Base-by-base conservation (phyloP, 2,329 filamentous ascomycete species). In the Aspergillus intermedius region DNA sequence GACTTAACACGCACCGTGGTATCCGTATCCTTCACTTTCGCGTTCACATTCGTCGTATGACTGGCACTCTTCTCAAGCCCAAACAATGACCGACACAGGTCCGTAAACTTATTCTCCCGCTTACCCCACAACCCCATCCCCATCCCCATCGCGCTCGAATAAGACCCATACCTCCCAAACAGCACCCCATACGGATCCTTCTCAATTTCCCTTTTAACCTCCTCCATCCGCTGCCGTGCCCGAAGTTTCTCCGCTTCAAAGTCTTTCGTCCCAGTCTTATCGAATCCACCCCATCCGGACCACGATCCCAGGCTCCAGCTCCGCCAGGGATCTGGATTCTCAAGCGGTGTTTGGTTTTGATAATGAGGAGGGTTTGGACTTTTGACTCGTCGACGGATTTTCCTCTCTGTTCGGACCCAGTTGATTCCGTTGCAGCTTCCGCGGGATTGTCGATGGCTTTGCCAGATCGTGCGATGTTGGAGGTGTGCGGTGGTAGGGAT, bases 141-240 rank as follows among this genome's bases (percentile, higher is more conserved):
- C 25, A 12, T 30, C 9, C 45, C 49, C 15, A 64, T 55, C 4
- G 59, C 21, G 21, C 21, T 22, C 21, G 21, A 60, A 40, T 21
- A 9, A 22, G 15, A 21, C 7, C 9, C 37, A 9, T 61, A 52
- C 42, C 60, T 63, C 12, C 70, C 70, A 53, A 74, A 74, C 3
- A 74, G 41, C 25, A 64, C 65, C n/a, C 54, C 55, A 50, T 68
- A 71, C 5, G 72, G 70, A 55, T 74, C 69, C 13, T 52, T 54
- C 34, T 69, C 62, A 17, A 73, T 58, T 13, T 57, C 55, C 35
- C 57, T 65, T 54, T 62, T 65, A 42, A 73, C 57, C 42, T 63
- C 55, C 13, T 68, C 60, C 52, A 72, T 69, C 59, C 70, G 61
- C 10, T 54, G 49, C 9, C 61, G 54, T 21, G 59, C 51, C 10